Base-by-base conservation (phyloP, 345 rosid genomes). In the Populus euphratica region DNA sequence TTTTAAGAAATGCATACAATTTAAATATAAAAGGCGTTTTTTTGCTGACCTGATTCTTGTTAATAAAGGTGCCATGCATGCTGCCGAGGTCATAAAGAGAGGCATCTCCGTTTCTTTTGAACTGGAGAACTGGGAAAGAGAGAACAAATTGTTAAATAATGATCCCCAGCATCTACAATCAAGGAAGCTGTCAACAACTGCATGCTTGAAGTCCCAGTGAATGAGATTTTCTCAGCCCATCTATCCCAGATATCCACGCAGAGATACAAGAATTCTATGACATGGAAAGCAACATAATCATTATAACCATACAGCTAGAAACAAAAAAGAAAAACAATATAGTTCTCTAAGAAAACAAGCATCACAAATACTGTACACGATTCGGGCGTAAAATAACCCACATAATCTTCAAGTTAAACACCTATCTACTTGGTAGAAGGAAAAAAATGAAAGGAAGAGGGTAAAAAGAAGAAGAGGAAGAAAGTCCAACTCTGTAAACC, bases 71-170 rank as follows among this genome's bases (percentile, higher is more conserved):
- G 70, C 98, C 97, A 80, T 96, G 99, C 17, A 94, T 91, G 78
- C 98, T 93, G 44, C 91, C 96, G 47, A 90, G 88, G 82, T 93
- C 99, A 64, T 89, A 96, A 47, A 96, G 77, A 78, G 88, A 96
- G 0, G 99, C 97, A 64, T 78, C 89, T 69, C 99, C 98, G 41
- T 82, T 89, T 77, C 88, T 86, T 71, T 91, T 96, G 82, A 91
- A 94, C 87, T 96, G 98, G 81, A 96, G 86, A 83, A 92, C 99
- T 96, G 78, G 47, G 35, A 79, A 81, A 77, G 49, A 73, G 43
- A 78, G 41, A 39, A 78, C 31, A 80, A 73, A 23, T 69, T 33
- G 23, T 52, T 54, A 74, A 25, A 39, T n/a, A 49, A 73, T 9
- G 69, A 16, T 39, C 11, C 36, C 23, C 2, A 5, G 20, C 59